Evolutionary conservation across 1,284 basidiomycete species (phyloP).

Genomic region (Cutaneotrichosporon spelunceum): DNA sequence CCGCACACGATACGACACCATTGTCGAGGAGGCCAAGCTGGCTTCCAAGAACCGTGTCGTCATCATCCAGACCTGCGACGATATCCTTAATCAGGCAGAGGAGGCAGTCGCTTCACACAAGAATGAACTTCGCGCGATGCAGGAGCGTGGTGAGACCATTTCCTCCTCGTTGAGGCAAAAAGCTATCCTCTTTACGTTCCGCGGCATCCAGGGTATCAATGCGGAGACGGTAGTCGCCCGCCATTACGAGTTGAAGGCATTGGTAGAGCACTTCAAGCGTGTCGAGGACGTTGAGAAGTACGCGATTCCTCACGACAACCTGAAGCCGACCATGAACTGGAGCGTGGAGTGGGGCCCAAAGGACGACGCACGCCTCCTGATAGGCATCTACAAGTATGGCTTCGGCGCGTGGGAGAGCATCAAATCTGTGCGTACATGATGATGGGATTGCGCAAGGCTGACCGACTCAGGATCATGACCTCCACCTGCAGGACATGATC

Average conservation of each 20-base stretch:
- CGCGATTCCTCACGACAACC: slow-evolving; percentile 83
- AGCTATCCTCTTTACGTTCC: slow-evolving; percentile 87
- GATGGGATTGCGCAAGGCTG: slow-evolving; percentile 3
- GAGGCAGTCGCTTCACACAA: slow-evolving; percentile 81
- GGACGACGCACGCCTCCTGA: slow-evolving; percentile 89
- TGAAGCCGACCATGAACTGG: slow-evolving; percentile 93
- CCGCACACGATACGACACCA: slow-evolving; percentile 86
- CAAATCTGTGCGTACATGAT: slow-evolving; percentile 37
- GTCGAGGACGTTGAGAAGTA: slow-evolving; percentile 72
- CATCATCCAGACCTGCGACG: slow-evolving; percentile 86
- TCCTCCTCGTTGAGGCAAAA: slow-evolving; percentile 59
- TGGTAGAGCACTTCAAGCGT: slow-evolving; percentile 72
- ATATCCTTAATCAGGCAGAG: slow-evolving; percentile 82
- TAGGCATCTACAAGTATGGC: slow-evolving; percentile 90
- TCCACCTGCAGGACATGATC: slow-evolving; percentile 86
- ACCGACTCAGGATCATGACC: slow-evolving; percentile 64
- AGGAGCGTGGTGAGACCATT: slow-evolving; percentile 75
- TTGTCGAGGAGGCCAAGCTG: slow-evolving; percentile 89
- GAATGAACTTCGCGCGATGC: slow-evolving; percentile 68
- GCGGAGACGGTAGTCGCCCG: slow-evolving; percentile 94
- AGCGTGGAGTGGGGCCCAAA: slow-evolving; percentile 89
- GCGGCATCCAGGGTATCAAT: slow-evolving; percentile 89
- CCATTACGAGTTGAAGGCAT: slow-evolving; percentile 81
- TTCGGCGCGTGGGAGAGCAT: slow-evolving; percentile 98
- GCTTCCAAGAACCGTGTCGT: slow-evolving; percentile 91